Evolutionary conservation across 768 basidiomycete species (phyloP), one percentile per base, ranked within the genome.

Genomic region (Psilocybe cubensis): DNA sequence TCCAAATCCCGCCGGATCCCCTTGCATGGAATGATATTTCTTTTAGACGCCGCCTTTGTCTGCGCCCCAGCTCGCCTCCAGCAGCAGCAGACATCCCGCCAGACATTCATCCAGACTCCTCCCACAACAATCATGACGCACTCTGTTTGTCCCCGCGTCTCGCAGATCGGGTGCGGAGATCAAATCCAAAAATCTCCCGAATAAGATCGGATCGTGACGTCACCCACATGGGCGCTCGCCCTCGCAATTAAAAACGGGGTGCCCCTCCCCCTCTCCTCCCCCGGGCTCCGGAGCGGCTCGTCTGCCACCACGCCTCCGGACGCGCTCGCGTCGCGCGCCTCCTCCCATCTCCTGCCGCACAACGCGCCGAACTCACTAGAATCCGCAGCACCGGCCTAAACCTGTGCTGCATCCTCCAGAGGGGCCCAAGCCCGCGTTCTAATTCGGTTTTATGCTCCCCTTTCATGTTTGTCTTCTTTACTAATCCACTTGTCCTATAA

Each of bases 201-300:
- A 48, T 54, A 31, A 59, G 58, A 59, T 59, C 58, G 52, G 58
- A 59, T 59, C 58, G 58, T 59, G 58, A 59, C 58, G 58, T 59
- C 58, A 59, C 58, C 42, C 58, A 48, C 31, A 42, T 54, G 52
- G 58, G 52, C 58, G 46, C 52, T 54, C 52, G 44, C n/a, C n/a
- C 47, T 52, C 35, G 56, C 52, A 59, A 59, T 57, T 54, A 53
- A 58, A 59, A 59, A 47, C 51, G 52, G 58, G 57, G 47, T 40
- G 23, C 25, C 21, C 51, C 23, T 38, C 27, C 35, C 48, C 40
- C 14, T 20, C n/a, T 11, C 46, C 46, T 14, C 20, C 44, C 25
- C 44, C 44, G 44, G 44, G 21, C 25, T 27, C 44, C 44, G 44
- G 44, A 46, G 46, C 28, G 28, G 4, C 25, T 18, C 10, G 20